Conservation (phyloP, 2,329 filamentous ascomycete genomes). For the Botryosphaeria agaves region DNA sequence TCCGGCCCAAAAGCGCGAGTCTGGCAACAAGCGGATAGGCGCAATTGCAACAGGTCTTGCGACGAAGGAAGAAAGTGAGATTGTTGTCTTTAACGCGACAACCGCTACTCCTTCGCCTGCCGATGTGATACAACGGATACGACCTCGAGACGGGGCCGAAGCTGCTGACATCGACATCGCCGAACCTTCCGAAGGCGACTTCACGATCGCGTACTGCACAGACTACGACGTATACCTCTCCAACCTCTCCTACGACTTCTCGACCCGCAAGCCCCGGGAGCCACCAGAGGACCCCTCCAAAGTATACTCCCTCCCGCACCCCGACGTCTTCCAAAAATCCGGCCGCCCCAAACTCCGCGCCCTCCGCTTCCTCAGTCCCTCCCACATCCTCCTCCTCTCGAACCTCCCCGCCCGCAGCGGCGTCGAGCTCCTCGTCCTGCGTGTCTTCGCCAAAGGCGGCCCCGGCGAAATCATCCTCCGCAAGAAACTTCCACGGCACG, state of each 20-base stretch:
- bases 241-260: constrained; percentile 35
- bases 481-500: constrained; percentile 44
- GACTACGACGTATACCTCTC: constrained; percentile 57
- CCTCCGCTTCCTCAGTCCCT: constrained; percentile 37
- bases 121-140: constrained; percentile 37
- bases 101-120: constrained; percentile 30
- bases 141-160: constrained; percentile 32
- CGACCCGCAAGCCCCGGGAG: constrained; percentile 17
- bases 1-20: constrained; percentile 30
- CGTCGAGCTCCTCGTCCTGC: constrained; percentile 36
- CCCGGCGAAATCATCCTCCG: constrained; percentile 30
- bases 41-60: constrained; percentile 66
- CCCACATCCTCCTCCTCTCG: constrained; percentile 35
- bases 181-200: constrained; percentile 40
- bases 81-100: constrained; percentile 61
- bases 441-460: constrained; percentile 43
- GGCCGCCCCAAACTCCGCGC: constrained; percentile 35
- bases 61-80: constrained; percentile 49
- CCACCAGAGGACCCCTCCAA: constrained; percentile 23
- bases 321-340: constrained; percentile 13
- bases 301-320: constrained; percentile 24
- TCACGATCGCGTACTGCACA: constrained; percentile 63
- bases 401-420: constrained; percentile 37
- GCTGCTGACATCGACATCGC: constrained; percentile 55
- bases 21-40: constrained; percentile 46